Conservation (phyloP, 768 basidiomycete species). For the Mycena epipterygia region DNA sequence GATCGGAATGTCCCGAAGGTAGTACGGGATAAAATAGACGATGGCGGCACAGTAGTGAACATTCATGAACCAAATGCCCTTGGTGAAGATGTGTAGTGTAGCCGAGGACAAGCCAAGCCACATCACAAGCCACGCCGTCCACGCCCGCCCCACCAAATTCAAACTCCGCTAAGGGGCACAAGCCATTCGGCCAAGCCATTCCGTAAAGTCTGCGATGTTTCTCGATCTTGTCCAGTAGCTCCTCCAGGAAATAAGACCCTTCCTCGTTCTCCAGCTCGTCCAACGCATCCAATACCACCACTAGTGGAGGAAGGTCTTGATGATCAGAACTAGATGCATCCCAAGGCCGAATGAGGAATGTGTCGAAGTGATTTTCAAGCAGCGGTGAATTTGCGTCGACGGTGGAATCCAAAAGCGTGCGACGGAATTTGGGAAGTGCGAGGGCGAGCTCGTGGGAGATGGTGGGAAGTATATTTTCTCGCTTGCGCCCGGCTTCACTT, state of each 20-base stretch:
- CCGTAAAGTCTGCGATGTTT: too few relatives aligned
- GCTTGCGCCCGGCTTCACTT: neutral
- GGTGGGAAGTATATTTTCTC: neutral
- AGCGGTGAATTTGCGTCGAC: neutral
- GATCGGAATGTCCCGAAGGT: too few relatives aligned
- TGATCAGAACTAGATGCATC: neutral
- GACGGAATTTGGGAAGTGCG: neutral
- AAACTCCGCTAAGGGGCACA: too few relatives aligned
- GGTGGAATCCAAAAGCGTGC: neutral
- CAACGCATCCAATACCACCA: neutral
- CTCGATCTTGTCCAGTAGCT: neutral
- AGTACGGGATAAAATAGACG: too few relatives aligned
- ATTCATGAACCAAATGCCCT: too few relatives aligned
- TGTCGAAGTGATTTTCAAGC: neutral
- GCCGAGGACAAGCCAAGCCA: too few relatives aligned
- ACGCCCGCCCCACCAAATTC: too few relatives aligned
- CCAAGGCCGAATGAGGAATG: neutral
- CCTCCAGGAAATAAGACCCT: neutral
- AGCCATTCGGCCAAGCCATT: too few relatives aligned
- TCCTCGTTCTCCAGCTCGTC: neutral
- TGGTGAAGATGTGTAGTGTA: too few relatives aligned
- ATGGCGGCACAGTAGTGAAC: too few relatives aligned
- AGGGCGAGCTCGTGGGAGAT: neutral
- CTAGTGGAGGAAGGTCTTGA: neutral
- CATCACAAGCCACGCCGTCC: too few relatives aligned